These are phyloP conservation scores for Vanrija sp. DNA, from an alignment of 1,284 basidiomycete genomes.

Conservation along the genomic window DNA sequence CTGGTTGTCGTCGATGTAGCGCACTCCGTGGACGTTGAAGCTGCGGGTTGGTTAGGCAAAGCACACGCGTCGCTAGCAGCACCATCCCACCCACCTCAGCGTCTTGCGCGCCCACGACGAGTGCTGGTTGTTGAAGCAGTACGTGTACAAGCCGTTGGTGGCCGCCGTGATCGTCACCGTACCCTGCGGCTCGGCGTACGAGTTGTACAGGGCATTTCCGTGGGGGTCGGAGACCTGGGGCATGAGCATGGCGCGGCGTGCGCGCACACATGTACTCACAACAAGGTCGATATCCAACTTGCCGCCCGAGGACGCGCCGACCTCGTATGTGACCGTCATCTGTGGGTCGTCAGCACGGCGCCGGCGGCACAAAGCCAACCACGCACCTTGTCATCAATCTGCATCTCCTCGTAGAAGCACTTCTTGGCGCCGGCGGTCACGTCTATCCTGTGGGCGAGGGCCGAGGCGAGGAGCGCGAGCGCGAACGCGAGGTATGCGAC, in stretches of 20 bases:
- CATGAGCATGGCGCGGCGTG: neutral
- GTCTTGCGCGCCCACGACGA: constrained; percentile 91
- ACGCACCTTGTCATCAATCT: constrained; percentile 82
- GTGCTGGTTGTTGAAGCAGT: constrained; percentile 99
- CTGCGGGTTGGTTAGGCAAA: constrained; percentile 52
- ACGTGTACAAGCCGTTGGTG: constrained; percentile 81
- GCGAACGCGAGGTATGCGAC: constrained; percentile 14
- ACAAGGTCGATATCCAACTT: constrained; percentile 96
- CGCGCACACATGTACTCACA: constrained; percentile 55
- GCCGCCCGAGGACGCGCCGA: constrained; percentile 69
- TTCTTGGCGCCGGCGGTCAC: constrained; percentile 76
- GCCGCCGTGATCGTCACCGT: constrained; percentile 82
- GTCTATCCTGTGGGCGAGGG: constrained; percentile 53
- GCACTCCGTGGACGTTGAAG: constrained; percentile 98
- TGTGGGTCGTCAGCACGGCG: constrained; percentile 41
- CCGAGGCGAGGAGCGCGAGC: constrained; percentile 27
- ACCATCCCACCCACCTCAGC: constrained; percentile 62
- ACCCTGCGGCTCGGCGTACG: constrained; percentile 83
- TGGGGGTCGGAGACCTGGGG: constrained; percentile 73
- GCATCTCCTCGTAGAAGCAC: constrained; percentile 97
- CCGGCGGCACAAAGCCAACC: constrained; percentile 9
- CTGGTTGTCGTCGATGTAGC: constrained; percentile 56
- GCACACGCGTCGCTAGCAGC: neutral
- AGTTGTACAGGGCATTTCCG: constrained; percentile 65
- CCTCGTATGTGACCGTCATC: constrained; percentile 99